These are phyloP conservation scores for Backusella morwellensis DNA, from an alignment of 192 early-diverging fungal genomes.

Conservation along the genomic window DNA sequence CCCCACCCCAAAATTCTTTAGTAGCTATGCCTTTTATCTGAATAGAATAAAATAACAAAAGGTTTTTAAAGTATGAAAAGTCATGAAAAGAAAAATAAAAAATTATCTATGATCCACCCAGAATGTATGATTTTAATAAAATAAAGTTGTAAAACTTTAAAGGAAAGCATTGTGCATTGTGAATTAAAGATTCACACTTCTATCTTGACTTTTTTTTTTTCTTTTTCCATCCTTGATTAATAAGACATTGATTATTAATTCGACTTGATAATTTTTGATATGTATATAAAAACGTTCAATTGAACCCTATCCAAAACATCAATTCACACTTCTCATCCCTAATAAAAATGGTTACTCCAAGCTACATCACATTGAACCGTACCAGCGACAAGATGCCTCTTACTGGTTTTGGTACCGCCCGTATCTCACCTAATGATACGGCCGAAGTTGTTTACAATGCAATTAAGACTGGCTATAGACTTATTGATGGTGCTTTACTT, in stretches of 20 bases:
- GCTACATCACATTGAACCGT: slow-evolving; percentile 34
- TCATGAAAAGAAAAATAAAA: background rate
- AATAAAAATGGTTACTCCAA: background rate
- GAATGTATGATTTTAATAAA: background rate
- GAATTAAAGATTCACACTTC: background rate
- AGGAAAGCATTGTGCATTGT: background rate
- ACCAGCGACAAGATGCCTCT: slow-evolving; percentile 46
- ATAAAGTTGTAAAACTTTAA: background rate
- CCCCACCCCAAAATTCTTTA: background rate
- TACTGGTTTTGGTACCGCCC: slow-evolving; percentile 48
- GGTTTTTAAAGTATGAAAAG: background rate
- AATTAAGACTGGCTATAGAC: slow-evolving; percentile 30
- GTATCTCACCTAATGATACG: slow-evolving; percentile 37
- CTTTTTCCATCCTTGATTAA: background rate
- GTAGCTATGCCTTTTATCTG: background rate
- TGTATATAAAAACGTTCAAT: background rate
- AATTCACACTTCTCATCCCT: background rate
- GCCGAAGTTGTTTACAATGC: slow-evolving; percentile 39
- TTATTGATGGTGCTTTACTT: slow-evolving; percentile 49
- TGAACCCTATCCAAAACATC: background rate
- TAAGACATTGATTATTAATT: background rate
- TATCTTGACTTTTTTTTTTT: background rate
- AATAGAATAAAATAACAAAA: background rate
- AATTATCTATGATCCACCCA: background rate
- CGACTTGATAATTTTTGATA: background rate